Conservation (phyloP, 257 asterid species). For the Leptodermis oblonga region DNA sequence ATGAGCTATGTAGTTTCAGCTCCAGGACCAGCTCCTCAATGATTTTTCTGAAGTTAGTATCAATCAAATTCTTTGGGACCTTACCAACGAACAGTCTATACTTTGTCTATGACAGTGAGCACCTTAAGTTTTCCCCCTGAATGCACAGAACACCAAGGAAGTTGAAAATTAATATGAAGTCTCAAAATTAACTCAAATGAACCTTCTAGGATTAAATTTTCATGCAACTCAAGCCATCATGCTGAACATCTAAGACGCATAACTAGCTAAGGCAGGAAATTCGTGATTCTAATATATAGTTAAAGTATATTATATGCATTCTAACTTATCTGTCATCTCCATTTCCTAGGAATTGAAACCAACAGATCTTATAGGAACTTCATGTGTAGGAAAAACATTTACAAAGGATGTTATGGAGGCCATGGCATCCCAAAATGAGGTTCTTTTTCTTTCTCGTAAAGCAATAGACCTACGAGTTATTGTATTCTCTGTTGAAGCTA, state of each 20-base stretch:
- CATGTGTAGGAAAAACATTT: conserved; percentile 80
- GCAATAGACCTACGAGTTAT: not conserved
- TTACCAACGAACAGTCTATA: conserved; percentile 84
- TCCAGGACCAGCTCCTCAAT: conserved; percentile 83
- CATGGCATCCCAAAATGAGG: conserved; percentile 85
- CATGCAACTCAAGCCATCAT: too few species aligned
- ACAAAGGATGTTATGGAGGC: conserved; percentile 77
- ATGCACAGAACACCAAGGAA: conserved; percentile 24
- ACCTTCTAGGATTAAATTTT: too few species aligned
- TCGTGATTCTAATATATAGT: too few species aligned
- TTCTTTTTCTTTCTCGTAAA: conserved; percentile 17
- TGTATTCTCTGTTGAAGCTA: not conserved
- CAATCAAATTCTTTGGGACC: conserved; percentile 79
- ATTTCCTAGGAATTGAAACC: conserved; percentile 66
- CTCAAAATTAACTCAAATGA: not conserved
- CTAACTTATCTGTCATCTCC: not conserved
- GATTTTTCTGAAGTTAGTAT: conserved; percentile 62
- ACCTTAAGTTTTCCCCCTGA: conserved; percentile 82
- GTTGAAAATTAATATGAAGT: too few species aligned
- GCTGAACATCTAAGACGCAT: too few species aligned
- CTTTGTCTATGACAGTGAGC: conserved; percentile 82
- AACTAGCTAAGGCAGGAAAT: too few species aligned
- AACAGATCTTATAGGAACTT: conserved; percentile 81
- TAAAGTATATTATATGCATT: not conserved
- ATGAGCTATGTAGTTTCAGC: conserved; percentile 83